phyloP scores from a whole-genome alignment of 306 rosid species.

The Prunus salicina region DNA sequence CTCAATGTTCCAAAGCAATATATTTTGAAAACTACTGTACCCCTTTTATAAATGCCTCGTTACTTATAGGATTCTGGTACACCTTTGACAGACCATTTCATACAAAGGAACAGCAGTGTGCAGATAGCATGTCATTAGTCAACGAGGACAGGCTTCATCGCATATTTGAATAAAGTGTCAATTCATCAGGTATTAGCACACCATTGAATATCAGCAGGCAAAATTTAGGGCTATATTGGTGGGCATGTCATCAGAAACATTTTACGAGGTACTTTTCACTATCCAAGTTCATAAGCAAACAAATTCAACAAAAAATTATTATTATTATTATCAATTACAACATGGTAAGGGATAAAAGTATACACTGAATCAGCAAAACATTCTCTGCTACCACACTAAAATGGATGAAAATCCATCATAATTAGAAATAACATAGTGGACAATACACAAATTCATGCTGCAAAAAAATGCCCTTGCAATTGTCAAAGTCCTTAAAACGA shows the following conservation, averaged over 20 bases:
- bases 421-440: slow-evolving; percentile 11
- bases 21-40: neutral
- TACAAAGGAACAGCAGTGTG: neutral
- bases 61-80: neutral
- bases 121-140: neutral
- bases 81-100: neutral
- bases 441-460: slow-evolving; percentile 10
- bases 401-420: slow-evolving; percentile 5
- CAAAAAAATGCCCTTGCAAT: slow-evolving; percentile 19
- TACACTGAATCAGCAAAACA: neutral
- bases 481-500: slow-evolving; percentile 7
- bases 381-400: neutral
- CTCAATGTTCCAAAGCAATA: neutral
- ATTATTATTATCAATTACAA: neutral
- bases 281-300: neutral
- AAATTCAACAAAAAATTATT: neutral
- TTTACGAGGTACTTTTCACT: neutral
- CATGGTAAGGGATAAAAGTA: neutral
- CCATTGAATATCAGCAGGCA: neutral
- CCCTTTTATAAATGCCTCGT: neutral
- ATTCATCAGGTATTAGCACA: neutral
- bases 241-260: neutral
- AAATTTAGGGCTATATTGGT: neutral
- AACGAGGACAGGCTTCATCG: neutral
- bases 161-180: neutral